These are phyloP conservation scores for Wickerhamomyces sp. DNA, from an alignment of 1,139 yeast genomes.

Conservation along the genomic window DNA sequence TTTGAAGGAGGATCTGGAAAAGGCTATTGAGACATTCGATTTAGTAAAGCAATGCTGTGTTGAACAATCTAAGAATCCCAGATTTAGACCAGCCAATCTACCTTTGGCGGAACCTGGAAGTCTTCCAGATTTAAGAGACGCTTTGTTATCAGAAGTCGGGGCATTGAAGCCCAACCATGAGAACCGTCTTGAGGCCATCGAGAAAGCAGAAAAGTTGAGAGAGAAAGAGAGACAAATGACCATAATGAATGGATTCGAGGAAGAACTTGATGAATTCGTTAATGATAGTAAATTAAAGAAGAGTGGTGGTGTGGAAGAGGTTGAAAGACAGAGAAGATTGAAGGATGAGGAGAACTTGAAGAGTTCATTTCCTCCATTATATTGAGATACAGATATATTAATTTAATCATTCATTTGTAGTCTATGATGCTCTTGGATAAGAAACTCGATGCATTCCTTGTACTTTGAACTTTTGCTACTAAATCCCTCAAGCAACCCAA, in stretches of 20 bases:
- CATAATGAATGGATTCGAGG: constrained; percentile 64
- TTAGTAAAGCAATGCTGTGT: constrained; percentile 78
- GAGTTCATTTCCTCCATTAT: constrained; percentile 31
- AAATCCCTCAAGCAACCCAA: too few relatives aligned
- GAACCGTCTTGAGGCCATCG: constrained; percentile 79
- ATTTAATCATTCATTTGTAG: neutral
- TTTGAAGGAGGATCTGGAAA: constrained; percentile 71
- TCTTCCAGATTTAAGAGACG: constrained; percentile 66
- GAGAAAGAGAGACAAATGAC: constrained; percentile 62
- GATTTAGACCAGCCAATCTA: constrained; percentile 27
- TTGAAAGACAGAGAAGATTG: constrained; percentile 61
- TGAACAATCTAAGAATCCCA: constrained; percentile 58
- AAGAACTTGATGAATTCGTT: constrained; percentile 84
- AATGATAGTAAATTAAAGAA: constrained; percentile 68
- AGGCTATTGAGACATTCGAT: constrained; percentile 75
- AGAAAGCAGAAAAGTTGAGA: constrained; percentile 77
- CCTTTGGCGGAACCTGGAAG: constrained; percentile 68
- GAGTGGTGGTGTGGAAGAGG: constrained; percentile 85
- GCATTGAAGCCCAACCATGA: constrained; percentile 83
- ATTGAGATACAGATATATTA: constrained; percentile 2
- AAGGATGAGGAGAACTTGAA: constrained; percentile 68
- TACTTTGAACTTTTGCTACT: constrained; percentile 6
- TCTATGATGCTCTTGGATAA: neutral
- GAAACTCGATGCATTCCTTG: constrained; percentile 3
- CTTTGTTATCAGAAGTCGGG: constrained; percentile 73